Base-by-base conservation (phyloP, 2,329 filamentous ascomycete species). In the Coniochaeta pulveracea region DNA sequence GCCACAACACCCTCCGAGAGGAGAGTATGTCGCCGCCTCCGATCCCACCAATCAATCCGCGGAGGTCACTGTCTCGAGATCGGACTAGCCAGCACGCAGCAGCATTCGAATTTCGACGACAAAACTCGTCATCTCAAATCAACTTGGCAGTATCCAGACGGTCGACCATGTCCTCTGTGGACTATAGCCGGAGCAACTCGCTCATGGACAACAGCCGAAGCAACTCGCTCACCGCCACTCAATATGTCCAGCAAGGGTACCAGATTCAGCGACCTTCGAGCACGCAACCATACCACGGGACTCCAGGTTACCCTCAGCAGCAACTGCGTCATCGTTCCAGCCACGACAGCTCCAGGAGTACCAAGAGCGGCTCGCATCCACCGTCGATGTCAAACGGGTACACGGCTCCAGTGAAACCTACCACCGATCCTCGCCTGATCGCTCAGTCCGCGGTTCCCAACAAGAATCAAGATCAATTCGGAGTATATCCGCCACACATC, bases 281-380 rank as follows among this genome's bases (percentile, higher is more conserved):
- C 16, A 25, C 30, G 9, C 30, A 33, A 15, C 19, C 30, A n/a
- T 18, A 33, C 25, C 25, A 15, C 9, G 12, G 7, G 7, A 12
- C 16, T 18, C 30, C 7, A 19, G 30, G 12, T 6, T 22, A 15
- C 12, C 30, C 30, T 45, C 37, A n/a, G n/a, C 28, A 14, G 10
- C 37, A 38, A n/a, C 41, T 57, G 9, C 45, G 48, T 10, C 50
- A 57, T 37, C 51, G 54, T 4, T 43, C 54, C 8, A 57, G 54
- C 37, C 52, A 50, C 34, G 55, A 56, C 23, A 44, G 45, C 7
- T 46, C 36, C 42, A 40, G 21, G 40, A 41, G 22, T 31, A 33
- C n/a, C 34, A 35, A 15, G 19, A 34, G 10, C 42, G 40, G 19
- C 16, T 42, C 42, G 2, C 26, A 45, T 12, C 38, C 42, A 14